Base-by-base conservation (phyloP, 116 monocot species). In the Phalaenopsis hybrid region DNA sequence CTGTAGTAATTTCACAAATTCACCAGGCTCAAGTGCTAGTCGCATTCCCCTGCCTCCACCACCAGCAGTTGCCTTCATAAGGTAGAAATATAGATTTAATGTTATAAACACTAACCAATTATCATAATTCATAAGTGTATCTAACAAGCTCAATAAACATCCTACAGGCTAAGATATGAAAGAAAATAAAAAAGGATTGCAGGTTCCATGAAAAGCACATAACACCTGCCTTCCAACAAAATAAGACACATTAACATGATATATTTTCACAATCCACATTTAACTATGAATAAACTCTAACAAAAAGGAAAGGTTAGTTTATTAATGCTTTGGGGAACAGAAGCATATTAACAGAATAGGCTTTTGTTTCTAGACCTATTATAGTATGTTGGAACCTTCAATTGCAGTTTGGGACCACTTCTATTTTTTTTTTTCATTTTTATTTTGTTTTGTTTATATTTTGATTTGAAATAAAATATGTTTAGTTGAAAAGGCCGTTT, bases 41-140 rank as follows among this genome's bases (percentile, higher is more conserved):
- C 96, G 86, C 96, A 97, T 97, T 80, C 96, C 96, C 80, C 96
- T 92, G 48, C 96, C 96, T 81, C 96, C 96, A 86, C 96, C 96
- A 68, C 96, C 96, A 87, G 96, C 96, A 78, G 96, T 97, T 81
- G 96, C 96, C 96, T 97, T 79, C 25, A 84, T 70, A 23, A 52
- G 23, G 52, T 77, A 51, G 10, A 77, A 21, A 44, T 77, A 77
- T 75, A 75, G 44, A 72, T 43, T 73, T 73, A 67, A 8, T 25
- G 25, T 67, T 67, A 67, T 25, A 25, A 67, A 67, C 28, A 67
- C 6, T 67, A 67, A 67, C 10, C 28, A 67, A 67, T 28, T 8
- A 67, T 28, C 28, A 28, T 25, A 67, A 67, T 67, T 67, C 28
- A 67, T 25, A 67, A 55, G 55, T 55, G 55, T 16, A 65, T 25